phyloP scores from a whole-genome alignment of 129 eudicot genomes.

The Artemisia argyi region DNA sequence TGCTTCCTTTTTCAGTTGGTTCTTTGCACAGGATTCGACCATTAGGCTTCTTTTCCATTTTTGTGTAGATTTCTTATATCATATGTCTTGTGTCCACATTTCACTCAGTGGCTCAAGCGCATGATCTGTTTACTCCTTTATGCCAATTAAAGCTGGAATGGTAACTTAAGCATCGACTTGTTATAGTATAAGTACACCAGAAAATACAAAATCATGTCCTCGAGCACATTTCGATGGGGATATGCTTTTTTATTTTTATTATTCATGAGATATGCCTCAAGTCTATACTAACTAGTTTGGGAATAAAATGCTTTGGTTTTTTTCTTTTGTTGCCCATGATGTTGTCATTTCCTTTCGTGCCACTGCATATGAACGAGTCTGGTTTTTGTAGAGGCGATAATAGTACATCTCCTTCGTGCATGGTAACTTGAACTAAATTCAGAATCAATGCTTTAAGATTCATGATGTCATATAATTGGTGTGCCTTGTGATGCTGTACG shows the following conservation, averaged over 20 bases:
- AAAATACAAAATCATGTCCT: slow-evolving; percentile 12
- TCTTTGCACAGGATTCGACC: slow-evolving; percentile 13
- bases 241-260: neutral
- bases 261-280: slow-evolving; percentile 13
- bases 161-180: slow-evolving; percentile 13
- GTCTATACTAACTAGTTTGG: slow-evolving; percentile 4
- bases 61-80: slow-evolving; percentile 43
- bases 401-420: neutral
- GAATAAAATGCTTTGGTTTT: slow-evolving; percentile 17
- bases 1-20: slow-evolving; percentile 6
- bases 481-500: neutral
- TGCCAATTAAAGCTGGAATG: slow-evolving; percentile 6
- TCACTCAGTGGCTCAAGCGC: slow-evolving; percentile 20
- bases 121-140: slow-evolving; percentile 4
- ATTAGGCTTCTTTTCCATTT: slow-evolving; percentile 10
- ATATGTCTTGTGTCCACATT: slow-evolving; percentile 13
- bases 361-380: neutral
- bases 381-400: neutral
- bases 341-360: neutral
- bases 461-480: neutral
- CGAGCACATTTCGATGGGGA: slow-evolving; percentile 8
- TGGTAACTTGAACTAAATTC: neutral
- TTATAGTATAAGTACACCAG: neutral
- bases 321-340: neutral
- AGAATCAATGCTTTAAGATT: neutral